Evolutionary conservation across 2,329 filamentous ascomycete genomes (phyloP).

Genomic region (Aspergillus pseudonomiae): DNA sequence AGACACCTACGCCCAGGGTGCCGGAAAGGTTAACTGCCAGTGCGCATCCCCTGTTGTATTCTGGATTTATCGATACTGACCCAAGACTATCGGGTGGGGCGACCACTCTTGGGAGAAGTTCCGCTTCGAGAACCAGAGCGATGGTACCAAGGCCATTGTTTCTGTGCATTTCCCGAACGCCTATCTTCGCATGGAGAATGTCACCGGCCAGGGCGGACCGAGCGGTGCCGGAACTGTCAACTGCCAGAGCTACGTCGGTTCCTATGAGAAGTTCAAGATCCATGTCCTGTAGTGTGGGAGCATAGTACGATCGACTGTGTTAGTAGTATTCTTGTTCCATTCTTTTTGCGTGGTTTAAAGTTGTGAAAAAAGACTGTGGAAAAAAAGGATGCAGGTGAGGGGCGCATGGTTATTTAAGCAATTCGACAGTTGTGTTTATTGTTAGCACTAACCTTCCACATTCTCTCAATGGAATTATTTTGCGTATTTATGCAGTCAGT

Average conservation of each 20-base stretch:
- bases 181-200: not conserved
- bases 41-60: not conserved
- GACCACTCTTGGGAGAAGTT: not conserved
- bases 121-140: not conserved
- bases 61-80: not conserved
- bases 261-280: not conserved
- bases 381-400: too few species aligned
- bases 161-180: not conserved
- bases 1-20: not conserved
- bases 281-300: not conserved
- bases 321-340: not conserved
- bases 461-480: not conserved
- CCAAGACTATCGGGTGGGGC: not conserved
- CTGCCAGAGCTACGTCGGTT: not conserved
- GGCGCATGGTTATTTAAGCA: not conserved
- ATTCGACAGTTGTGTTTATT: not conserved
- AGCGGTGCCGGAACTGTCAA: not conserved
- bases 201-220: not conserved
- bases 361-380: not conserved
- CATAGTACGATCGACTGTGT: not conserved
- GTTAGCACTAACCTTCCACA: not conserved
- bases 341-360: not conserved
- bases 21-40: slow-evolving; percentile 1
- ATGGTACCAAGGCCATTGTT: not conserved
- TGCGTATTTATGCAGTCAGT: not conserved